Evolutionary conservation across 2,329 filamentous ascomycete species (phyloP), one percentile per base, ranked within the genome.

Genomic region (Penicillium corylophilum): DNA sequence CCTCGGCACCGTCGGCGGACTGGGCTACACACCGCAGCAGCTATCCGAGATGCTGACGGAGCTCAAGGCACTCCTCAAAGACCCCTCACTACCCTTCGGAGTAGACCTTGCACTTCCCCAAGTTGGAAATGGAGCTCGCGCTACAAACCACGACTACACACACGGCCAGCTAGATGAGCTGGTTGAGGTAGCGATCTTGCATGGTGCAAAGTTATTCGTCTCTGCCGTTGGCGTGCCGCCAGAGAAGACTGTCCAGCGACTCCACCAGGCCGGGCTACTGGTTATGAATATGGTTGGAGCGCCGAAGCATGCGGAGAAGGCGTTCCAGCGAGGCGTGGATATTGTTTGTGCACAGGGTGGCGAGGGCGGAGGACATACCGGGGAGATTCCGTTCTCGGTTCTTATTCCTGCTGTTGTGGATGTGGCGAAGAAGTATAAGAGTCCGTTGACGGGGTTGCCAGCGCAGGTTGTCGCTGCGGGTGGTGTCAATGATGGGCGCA

Each of bases 201-300:
- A 89, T 60, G 88, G 89, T n/a, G 90, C 93, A 7, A 84, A 80
- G 67, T 75, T 96, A 44, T 96, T 97, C 67, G 90, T 96, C 38
- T 85, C 81, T 46, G 93, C 93, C 1, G 91, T 96, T 0, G 93
- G 93, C 8, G 87, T 96, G 20, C 93, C 93, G 15, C 90, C 92
- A 0, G 76, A 77, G 41, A 72, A 77, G 51, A 83, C 92, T 4
- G 87, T 96, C 51, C 84, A 89, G 61, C 77, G 84, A 41, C 78
- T 97, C 40, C 93, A 97, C 67, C 79, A 80, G 8, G 87, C 88
- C 0, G 89, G 88, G 0, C 88, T 97, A 36, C 69, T 95, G 53
- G 80, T 96, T 31, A 96, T 96, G 91, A 96, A 96, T 71, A 96
- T 96, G 92, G 91, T 96, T 18, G 93, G 93, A 0, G 89, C 92